These are phyloP conservation scores for Carex kokanica DNA, from an alignment of 176 grass and related monocot genomes.

Conservation along the genomic window DNA sequence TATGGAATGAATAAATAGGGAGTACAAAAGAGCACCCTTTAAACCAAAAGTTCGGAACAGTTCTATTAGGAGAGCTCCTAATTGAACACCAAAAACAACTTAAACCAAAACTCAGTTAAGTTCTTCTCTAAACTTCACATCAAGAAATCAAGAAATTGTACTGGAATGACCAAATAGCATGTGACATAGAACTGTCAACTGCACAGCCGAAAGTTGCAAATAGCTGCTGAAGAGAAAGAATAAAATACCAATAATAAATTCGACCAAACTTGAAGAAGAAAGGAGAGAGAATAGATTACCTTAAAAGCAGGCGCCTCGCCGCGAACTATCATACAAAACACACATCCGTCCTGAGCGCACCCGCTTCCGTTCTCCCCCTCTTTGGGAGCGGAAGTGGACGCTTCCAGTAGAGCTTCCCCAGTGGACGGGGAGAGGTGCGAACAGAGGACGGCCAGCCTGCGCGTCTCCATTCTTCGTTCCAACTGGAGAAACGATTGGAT, in stretches of 20 bases:
- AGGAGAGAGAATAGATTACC: constrained; percentile 19
- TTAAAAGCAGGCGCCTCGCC: constrained; percentile 56
- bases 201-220: not conserved
- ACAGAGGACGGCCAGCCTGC: constrained; percentile 52
- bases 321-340: constrained; percentile 63
- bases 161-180: not conserved
- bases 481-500: not conserved
- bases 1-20: not conserved
- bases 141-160: not conserved
- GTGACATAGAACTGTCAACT: not conserved
- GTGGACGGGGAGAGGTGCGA: constrained; percentile 45
- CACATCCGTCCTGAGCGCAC: constrained; percentile 27
- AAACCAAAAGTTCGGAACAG: not conserved
- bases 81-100: not conserved
- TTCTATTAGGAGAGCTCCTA: not conserved
- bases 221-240: not conserved
- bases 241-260: not conserved
- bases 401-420: not conserved
- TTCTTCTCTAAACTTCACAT: not conserved
- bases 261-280: not conserved
- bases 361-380: not conserved
- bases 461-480: not conserved
- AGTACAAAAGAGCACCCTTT: not conserved
- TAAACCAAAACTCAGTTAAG: not conserved
- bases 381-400: constrained; percentile 23